Percentiles rank a stretch among this genome's conserved stretches.
These are phyloP conservation scores for Paracoccidioides brasiliensis DNA, from an alignment of 2,329 filamentous ascomycete species.

Conservation along the genomic window DNA sequence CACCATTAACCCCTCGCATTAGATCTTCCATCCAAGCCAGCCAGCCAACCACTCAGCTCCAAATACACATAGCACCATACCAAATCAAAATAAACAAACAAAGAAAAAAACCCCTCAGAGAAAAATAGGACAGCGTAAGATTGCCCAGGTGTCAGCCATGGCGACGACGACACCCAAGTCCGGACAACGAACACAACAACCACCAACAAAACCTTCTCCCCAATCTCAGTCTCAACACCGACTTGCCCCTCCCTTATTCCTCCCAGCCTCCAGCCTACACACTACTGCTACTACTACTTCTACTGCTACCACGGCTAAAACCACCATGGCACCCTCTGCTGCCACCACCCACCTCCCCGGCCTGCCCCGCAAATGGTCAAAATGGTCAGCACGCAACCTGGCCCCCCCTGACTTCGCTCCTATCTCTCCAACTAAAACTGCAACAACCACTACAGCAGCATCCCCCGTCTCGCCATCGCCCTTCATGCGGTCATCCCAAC, in stretches of 20 bases:
- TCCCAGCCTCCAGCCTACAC: slow-evolving; percentile 39
- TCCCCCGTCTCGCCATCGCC: slow-evolving; percentile 10
- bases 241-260: slow-evolving; percentile 60
- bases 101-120: neutral
- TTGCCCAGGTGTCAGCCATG: neutral
- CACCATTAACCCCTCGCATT: neutral
- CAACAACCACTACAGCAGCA: neutral
- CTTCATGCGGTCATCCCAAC: slow-evolving; percentile 12
- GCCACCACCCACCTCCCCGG: neutral
- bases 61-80: neutral
- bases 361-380: neutral
- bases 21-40: neutral
- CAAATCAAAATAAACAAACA: neutral
- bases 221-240: slow-evolving; percentile 29
- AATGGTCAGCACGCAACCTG: neutral
- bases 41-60: neutral
- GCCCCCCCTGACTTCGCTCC: neutral
- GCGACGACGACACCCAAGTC: neutral
- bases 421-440: neutral
- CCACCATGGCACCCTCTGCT: neutral
- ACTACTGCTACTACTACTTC: no score
- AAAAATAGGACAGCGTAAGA: no score
- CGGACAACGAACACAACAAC: neutral
- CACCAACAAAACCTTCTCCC: slow-evolving; percentile 14
- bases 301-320: neutral